Base-by-base conservation (phyloP, 208 protist species). In the Trypanosoma avium region DNA sequence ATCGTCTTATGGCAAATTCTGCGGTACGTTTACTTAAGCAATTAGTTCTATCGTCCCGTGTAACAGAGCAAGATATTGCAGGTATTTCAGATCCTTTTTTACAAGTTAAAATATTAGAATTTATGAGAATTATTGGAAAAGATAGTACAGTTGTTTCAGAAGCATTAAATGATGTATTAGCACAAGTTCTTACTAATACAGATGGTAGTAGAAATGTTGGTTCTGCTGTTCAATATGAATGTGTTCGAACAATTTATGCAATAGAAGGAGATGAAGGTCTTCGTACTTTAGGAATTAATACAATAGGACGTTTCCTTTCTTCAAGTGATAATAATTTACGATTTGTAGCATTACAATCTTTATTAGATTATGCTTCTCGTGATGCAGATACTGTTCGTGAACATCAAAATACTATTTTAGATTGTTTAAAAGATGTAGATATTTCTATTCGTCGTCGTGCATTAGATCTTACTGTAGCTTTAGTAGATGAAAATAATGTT, bases 71-170 rank as follows among this genome's bases (percentile, higher is more conserved):
- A 65, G 97, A 99, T 77, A 86, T 99, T 10, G 45, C 64, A 22
- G 98, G 97, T 35, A 91, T 99, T 43, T 92, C 93, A 0, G 97
- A 99, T 76, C 99, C 99, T 1, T 99, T 99, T 75, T 75, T 99
- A 10, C 98, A 99, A 83, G 91, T 98, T 38, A 97, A 97, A 61
- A 54, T 98, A 26, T 81, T 99, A 8, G 75, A 95, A 61, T 95
- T 99, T 61, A 93, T 99, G 65, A 74, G 97, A 47, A 76, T 99
- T 42, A 92, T 99, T 15, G 99, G 98, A 46, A 70, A 77, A 6
- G 93, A 79, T 63, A 93, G 97, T 77, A n/a, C 77, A 4, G 96
- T 96, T 32, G 80, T 93, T 12, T 95, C 80, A 10, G 98, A 99
- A 52, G 68, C 81, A 6, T 96, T 99, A 76, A 99, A 97, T 80